Percentiles rank a stretch among this genome's conserved stretches.
Conservation (phyloP, 2,329 filamentous ascomycete species). For the Fusarium marasasianum region DNA sequence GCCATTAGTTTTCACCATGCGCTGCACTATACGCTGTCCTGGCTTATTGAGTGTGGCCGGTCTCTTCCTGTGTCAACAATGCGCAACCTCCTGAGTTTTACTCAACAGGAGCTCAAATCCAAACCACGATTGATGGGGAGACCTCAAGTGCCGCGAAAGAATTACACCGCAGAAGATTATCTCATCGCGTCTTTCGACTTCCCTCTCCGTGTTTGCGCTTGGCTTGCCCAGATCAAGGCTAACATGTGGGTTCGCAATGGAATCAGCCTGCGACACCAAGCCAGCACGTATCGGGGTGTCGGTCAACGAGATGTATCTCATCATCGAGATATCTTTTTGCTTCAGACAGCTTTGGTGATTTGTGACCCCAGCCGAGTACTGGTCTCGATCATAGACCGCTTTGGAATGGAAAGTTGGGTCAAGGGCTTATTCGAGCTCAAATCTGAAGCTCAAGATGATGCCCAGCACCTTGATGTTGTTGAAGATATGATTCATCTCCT, state of each 20-base stretch:
- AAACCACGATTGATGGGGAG: slow-evolving; percentile 70
- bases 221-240: slow-evolving; percentile 97
- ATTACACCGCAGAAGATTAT: slow-evolving; percentile 76
- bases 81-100: slow-evolving; percentile 75
- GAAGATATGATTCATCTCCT: slow-evolving; percentile 96
- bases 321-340: slow-evolving; percentile 91
- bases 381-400: slow-evolving; percentile 90
- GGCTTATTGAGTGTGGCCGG: slow-evolving; percentile 91
- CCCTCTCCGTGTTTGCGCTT: slow-evolving; percentile 90
- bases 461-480: slow-evolving; percentile 88
- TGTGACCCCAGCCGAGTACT: slow-evolving; percentile 86
- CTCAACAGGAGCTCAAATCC: slow-evolving; percentile 73
- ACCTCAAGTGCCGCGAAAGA: slow-evolving; percentile 64
- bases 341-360: slow-evolving; percentile 89
- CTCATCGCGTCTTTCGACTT: slow-evolving; percentile 91
- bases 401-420: slow-evolving; percentile 88
- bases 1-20: slow-evolving; percentile 98
- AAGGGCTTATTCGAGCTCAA: slow-evolving; percentile 80
- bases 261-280: slow-evolving; percentile 93
- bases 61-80: slow-evolving; percentile 75
- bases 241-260: slow-evolving; percentile 99
- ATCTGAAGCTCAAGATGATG: slow-evolving; percentile 81
- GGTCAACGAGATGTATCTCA: slow-evolving; percentile 91
- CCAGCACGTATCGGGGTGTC: slow-evolving; percentile 90
- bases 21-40: slow-evolving; percentile 94